Conservation (phyloP, 2,329 filamentous ascomycete genomes). For the Ceratocystis eucalypticola region DNA sequence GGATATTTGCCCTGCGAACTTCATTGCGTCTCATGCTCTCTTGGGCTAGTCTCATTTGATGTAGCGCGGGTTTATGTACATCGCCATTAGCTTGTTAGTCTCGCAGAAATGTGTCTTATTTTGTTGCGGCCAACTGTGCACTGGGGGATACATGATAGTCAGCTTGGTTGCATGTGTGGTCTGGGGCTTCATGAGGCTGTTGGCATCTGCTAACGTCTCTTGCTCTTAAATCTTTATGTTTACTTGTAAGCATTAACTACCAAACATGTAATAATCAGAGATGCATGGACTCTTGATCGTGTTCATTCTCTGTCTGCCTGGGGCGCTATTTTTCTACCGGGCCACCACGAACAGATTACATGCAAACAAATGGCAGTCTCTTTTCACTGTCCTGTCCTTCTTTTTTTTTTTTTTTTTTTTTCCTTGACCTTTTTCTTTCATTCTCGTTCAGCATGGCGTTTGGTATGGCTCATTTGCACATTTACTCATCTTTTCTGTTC, state of each 20-base stretch:
- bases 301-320: not conserved
- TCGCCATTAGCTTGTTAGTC: not conserved
- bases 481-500: conserved; percentile 14
- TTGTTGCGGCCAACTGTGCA: not conserved
- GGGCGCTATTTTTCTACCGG: not conserved
- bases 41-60: not conserved
- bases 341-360: not conserved
- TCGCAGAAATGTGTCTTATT: not conserved
- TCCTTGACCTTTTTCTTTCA: conserved; percentile 4
- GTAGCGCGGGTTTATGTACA: not conserved
- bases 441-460: conserved; percentile 18
- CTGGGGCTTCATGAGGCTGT: not conserved
- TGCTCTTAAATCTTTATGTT: not conserved
- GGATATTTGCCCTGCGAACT: not conserved
- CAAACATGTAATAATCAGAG: conserved; percentile 7
- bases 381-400: not conserved
- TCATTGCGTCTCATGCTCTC: not conserved
- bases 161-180: not conserved
- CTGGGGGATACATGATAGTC: not conserved
- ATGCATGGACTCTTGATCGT: not conserved
- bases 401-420: conserved; percentile 1
- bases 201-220: not conserved
- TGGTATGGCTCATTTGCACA: conserved; percentile 6
- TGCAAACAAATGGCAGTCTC: not conserved
- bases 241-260: conserved; percentile 6